Evolutionary conservation across 192 early-diverging fungal genomes (phyloP).

Genomic region (Rhizophagus clarus): DNA sequence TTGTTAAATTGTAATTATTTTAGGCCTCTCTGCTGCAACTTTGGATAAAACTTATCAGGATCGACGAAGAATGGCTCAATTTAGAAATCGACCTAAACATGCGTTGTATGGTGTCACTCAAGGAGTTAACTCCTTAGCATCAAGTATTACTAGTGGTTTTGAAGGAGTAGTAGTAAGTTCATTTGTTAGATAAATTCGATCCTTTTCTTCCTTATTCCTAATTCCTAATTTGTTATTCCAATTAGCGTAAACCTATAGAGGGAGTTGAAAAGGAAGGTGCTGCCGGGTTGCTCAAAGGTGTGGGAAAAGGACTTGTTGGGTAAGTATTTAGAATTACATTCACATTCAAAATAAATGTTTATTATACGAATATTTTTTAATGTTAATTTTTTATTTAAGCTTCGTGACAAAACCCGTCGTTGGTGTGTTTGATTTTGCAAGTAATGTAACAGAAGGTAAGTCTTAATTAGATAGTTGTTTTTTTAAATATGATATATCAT

Average conservation of each 20-base stretch:
- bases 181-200: background rate
- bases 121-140: constrained; percentile 83
- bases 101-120: constrained; percentile 85
- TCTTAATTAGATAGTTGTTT: background rate
- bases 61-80: constrained; percentile 73
- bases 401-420: constrained; percentile 94
- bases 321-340: constrained; percentile 38
- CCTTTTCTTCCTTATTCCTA: background rate
- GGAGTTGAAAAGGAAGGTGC: constrained; percentile 89
- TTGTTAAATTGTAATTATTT: background rate
- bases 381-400: constrained; percentile 35
- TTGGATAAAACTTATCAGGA: constrained; percentile 92
- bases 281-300: constrained; percentile 92
- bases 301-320: constrained; percentile 94
- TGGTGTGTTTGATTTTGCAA: constrained; percentile 93
- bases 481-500: background rate
- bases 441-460: constrained; percentile 85
- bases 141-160: constrained; percentile 83
- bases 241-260: constrained; percentile 64
- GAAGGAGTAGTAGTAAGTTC: constrained; percentile 80
- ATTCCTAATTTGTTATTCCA: background rate
- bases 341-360: background rate
- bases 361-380: background rate
- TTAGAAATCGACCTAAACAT: constrained; percentile 88
- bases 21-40: constrained; percentile 83